Base-by-base conservation (phyloP, 345 rosid species). In the Populus simonii region DNA sequence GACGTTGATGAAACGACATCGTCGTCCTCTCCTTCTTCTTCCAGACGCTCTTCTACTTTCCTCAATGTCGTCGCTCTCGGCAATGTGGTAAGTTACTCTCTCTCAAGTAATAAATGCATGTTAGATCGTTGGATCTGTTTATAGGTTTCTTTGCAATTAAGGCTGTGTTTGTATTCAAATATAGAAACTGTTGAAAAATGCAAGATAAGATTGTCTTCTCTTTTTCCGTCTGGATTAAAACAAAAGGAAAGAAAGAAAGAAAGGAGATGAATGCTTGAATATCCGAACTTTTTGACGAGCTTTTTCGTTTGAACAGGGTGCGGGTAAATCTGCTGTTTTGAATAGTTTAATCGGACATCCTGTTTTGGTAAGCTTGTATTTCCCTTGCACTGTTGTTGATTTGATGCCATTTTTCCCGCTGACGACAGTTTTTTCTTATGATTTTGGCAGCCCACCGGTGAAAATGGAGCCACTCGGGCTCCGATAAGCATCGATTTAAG, bases 291-390 rank as follows among this genome's bases (percentile, higher is more conserved):
- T 36, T 53, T 23, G 68, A 11, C 16, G 0, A 35, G 72, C 59
- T 17, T 5, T 53, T n/a, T 68, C 12, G 47, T 31, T 23, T 84
- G 80, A 74, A 57, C 89, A 94, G 99, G 99, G 99, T 83, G 97
- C 99, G 77, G 99, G 99, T 69, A 96, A 96, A 83, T 96, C 99
- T 83, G 99, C 97, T 10, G 88, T 86, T 71, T 81, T 96, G 73
- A 96, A 96, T 83, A 96, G 99, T 90, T 82, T 96, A 23, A 88
- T 96, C 77, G 99, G 99, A 72, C 98, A 96, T 86, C 97, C 98
- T 71, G 87, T 96, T 68, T 83, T 96, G 90, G 99, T 96, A 84
- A 88, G 95, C 76, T 23, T 82, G 35, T 76, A 51, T 67, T 39
- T 63, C 67, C 62, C 11, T 29, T 25, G 45, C 57, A 74, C 71